Evolutionary conservation across 78 protist species (phyloP), one percentile per base, ranked within the genome.

Genomic region (Creolimax fragrantissima): DNA sequence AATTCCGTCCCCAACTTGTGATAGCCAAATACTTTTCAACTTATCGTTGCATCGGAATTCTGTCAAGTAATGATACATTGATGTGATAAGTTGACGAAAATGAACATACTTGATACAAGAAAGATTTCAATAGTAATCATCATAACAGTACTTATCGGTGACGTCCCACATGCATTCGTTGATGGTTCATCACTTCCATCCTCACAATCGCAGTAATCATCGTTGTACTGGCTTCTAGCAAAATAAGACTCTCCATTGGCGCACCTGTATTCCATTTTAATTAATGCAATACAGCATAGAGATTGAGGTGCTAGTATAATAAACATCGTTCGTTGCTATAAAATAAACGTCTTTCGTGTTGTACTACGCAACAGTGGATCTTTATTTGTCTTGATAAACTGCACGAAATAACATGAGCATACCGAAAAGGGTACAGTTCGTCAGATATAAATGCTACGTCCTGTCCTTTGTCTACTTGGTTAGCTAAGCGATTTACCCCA

Each of bases 141-240:
- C n/a, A n/a, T n/a, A n/a, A n/a, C n/a, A n/a, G n/a, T 24, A 83
- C 86, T 35, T 24, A 17, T 24, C 86, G 42, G 6, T 41, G 6
- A 6, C 17, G 1, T 39, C 86, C 86, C 86, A 83, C 90, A 88
- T 43, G 90, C 90, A 11, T 88, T 88, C 44, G 90, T 88, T 35
- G 36, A 43, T 17, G 90, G 90, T n/a, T 88, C 90, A 11, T 88
- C 90, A 45, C 90, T 88, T 7, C 90, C 90, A 45, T 88, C 90
- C 41, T 43, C 47, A 11, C 90, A 88, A 36, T 88, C 90, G 43
- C 90, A 88, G 67, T 36, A 88, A 74, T 88, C 90, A 11, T 88
- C 90, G 67, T 88, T n/a, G 67, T 17, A 88, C 67, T 88, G 90
- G 2, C 35, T 24, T n/a, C 7, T 32, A 43, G 90, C 90, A 35